A percentile compares a stretch with the other conserved stretches of the same genome.
phyloP scores from a whole-genome alignment of 192 early-diverging fungal genomes.

The Backusella tuberculispora region DNA sequence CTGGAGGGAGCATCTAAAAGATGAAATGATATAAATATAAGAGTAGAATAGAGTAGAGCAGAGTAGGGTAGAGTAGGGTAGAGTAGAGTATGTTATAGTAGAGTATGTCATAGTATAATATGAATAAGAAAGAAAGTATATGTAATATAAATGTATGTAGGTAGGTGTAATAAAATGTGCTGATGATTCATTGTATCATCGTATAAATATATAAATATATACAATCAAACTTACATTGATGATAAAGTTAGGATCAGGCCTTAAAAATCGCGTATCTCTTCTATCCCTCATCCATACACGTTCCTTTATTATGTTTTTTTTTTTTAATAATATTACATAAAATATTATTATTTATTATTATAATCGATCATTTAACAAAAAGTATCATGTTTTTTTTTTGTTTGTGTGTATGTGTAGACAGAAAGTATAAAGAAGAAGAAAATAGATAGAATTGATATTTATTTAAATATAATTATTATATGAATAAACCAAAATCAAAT shows the following conservation, averaged over 20 bases:
- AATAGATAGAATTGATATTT: constrained; percentile 3
- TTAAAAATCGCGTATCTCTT: constrained; percentile 58
- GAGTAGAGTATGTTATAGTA: too few relatives aligned
- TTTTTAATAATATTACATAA: background rate
- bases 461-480: background rate
- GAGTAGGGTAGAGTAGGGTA: too few relatives aligned
- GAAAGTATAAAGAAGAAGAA: background rate
- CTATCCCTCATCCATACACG: constrained; percentile 56
- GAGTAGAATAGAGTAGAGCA: too few relatives aligned
- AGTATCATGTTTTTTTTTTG: background rate
- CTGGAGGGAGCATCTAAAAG: constrained; percentile 67
- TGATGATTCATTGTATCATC: too few relatives aligned
- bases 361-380: constrained; percentile 1
- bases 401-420: too few relatives aligned
- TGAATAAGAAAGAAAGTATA: too few relatives aligned
- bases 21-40: background rate
- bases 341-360: background rate
- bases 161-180: too few relatives aligned
- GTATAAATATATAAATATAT: background rate
- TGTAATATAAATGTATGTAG: too few relatives aligned
- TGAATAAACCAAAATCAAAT: background rate
- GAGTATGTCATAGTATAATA: too few relatives aligned
- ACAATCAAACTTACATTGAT: constrained; percentile 59
- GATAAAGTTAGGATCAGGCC: constrained; percentile 77
- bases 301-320: constrained; percentile 41